phyloP scores from a whole-genome alignment of 2,329 filamentous ascomycete species.

The Aspergillus candidus region DNA sequence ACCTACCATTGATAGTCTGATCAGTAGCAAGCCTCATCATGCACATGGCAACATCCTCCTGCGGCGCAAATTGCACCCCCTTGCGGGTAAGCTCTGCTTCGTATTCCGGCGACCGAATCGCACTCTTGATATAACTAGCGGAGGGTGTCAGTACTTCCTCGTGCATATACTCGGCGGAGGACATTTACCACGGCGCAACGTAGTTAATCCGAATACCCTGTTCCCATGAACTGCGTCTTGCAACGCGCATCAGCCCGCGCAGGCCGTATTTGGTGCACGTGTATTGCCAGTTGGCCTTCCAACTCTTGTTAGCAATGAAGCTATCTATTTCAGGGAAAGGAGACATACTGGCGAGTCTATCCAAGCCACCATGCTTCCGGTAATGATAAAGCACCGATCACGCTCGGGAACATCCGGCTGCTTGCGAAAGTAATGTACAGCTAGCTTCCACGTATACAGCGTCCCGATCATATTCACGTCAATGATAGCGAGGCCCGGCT shows the following conservation, averaged over 20 bases:
- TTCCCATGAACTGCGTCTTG: slow-evolving; percentile 32
- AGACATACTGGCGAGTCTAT: slow-evolving; percentile 37
- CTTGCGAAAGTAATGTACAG: slow-evolving; percentile 43
- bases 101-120: slow-evolving; percentile 9
- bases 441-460: slow-evolving; percentile 44
- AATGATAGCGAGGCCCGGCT: slow-evolving; percentile 40
- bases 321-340: not conserved
- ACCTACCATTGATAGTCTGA: slow-evolving; percentile 27
- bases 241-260: slow-evolving; percentile 41
- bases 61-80: slow-evolving; percentile 9
- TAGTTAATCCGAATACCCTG: slow-evolving; percentile 45
- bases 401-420: slow-evolving; percentile 31
- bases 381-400: slow-evolving; percentile 47
- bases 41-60: slow-evolving; percentile 7
- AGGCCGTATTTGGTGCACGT: slow-evolving; percentile 43
- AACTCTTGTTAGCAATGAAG: not conserved
- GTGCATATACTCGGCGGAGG: not conserved
- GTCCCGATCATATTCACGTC: slow-evolving; percentile 39
- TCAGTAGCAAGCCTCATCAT: slow-evolving; percentile 27
- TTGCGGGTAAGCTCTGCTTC: slow-evolving; percentile 8
- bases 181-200: slow-evolving; percentile 41
- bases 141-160: not conserved
- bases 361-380: slow-evolving; percentile 44
- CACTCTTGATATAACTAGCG: slow-evolving; percentile 11
- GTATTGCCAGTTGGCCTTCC: slow-evolving; percentile 34